Conservation (phyloP, 2,329 filamentous ascomycete genomes). For the Xylaria sp. region DNA sequence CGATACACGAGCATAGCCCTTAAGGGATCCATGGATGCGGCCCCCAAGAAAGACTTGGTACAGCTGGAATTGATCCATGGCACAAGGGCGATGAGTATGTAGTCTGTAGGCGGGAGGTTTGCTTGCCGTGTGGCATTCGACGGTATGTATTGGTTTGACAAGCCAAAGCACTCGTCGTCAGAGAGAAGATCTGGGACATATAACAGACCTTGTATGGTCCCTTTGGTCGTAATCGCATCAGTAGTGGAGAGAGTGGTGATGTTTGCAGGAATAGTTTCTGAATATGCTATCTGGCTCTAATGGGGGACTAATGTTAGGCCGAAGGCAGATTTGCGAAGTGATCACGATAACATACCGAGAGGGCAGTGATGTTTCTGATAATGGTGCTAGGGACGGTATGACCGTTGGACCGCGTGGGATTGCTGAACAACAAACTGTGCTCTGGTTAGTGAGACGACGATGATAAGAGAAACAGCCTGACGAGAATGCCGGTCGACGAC, state of each 20-base stretch:
- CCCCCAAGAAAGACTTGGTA: constrained; percentile 75
- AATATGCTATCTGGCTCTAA: constrained; percentile 62
- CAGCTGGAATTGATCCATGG: constrained; percentile 86
- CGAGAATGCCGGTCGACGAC: neutral
- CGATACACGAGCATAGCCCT: constrained; percentile 73
- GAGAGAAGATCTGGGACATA: constrained; percentile 79
- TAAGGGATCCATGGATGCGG: constrained; percentile 67
- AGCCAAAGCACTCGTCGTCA: constrained; percentile 70
- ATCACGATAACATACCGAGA: constrained; percentile 59
- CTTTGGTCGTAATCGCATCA: constrained; percentile 67
- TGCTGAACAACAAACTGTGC: constrained; percentile 68
- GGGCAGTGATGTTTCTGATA: constrained; percentile 66
- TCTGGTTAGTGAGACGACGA: constrained; percentile 35
- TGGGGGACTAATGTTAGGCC: constrained; percentile 22
- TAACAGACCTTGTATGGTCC: constrained; percentile 78
- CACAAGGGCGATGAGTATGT: constrained; percentile 82
- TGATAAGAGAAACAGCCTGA: constrained; percentile 7
- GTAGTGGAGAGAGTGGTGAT: constrained; percentile 81
- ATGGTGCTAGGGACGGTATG: constrained; percentile 64
- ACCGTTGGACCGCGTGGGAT: constrained; percentile 64
- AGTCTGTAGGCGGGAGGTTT: constrained; percentile 76
- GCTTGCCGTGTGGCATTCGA: constrained; percentile 76
- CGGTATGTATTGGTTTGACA: constrained; percentile 75
- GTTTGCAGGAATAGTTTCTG: constrained; percentile 63
- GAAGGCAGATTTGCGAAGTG: constrained; percentile 37